Percentiles rank a stretch among this genome's conserved stretches.
Conservation (phyloP, 2,329 filamentous ascomycete genomes). For the Dryadomyces quercus-mongolicae region DNA sequence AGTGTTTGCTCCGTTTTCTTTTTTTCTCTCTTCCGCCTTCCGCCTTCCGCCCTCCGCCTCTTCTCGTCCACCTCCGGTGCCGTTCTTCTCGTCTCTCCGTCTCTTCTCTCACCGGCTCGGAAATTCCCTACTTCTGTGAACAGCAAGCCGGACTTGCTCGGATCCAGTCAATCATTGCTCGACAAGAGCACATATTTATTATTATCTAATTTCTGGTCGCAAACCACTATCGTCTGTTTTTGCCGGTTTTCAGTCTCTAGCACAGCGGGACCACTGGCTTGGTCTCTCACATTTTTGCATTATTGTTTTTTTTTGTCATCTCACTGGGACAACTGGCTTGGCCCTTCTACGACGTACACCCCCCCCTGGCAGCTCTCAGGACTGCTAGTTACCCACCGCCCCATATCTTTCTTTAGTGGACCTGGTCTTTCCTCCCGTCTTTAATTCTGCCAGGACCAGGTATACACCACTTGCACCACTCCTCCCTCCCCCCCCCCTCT, state of each 20-base stretch:
- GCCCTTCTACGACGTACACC: slow-evolving; percentile 1
- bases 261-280: slow-evolving; percentile 8
- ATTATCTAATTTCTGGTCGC: slow-evolving; percentile 11
- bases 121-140: not conserved
- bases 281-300: slow-evolving; percentile 7
- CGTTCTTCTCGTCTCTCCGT: not conserved
- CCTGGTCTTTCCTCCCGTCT: not conserved
- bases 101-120: not conserved
- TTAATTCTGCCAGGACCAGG: slow-evolving; percentile 5
- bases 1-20: slow-evolving; percentile 5
- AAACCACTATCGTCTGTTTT: slow-evolving; percentile 4
- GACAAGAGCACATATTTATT: not conserved
- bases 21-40: not conserved
- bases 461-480: slow-evolving; percentile 7
- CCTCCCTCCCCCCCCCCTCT: slow-evolving; percentile 10
- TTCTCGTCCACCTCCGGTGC: not conserved
- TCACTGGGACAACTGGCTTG: slow-evolving; percentile 10
- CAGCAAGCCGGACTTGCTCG: slow-evolving; percentile 50
- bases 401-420: slow-evolving; percentile 6
- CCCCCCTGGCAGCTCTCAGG: slow-evolving; percentile 6
- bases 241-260: not conserved
- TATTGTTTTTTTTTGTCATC: slow-evolving; percentile 1
- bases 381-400: slow-evolving; percentile 11
- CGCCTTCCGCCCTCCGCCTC: not conserved
- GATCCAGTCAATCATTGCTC: slow-evolving; percentile 33